These are phyloP conservation scores for Flaveria bidentis DNA, from an alignment of 129 eudicot genomes.

Conservation along the genomic window DNA sequence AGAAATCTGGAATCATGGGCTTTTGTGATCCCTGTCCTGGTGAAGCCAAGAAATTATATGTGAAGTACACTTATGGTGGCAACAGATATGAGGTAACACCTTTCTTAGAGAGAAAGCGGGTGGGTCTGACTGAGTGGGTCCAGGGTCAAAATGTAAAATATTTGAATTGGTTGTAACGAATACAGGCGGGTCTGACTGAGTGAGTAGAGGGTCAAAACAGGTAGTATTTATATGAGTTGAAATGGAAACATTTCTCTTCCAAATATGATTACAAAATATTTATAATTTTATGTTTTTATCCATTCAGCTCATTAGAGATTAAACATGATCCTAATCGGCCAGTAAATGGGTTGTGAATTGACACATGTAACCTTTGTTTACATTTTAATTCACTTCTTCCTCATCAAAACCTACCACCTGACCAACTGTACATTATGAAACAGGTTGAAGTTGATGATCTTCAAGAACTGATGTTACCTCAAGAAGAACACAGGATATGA, in stretches of 20 bases:
- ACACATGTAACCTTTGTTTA: not conserved
- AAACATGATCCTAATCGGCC: not conserved
- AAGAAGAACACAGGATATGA: constrained; percentile 64
- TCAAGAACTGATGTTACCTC: constrained; percentile 71
- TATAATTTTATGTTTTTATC: not conserved
- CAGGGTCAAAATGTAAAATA: not conserved
- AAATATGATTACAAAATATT: not conserved
- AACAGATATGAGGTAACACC: constrained; percentile 56
- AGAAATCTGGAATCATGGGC: constrained; percentile 98
- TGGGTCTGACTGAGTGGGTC: not conserved
- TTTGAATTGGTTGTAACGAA: not conserved
- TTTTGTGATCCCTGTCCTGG: constrained; percentile 98
- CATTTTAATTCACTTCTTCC: not conserved
- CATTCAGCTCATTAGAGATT: not conserved
- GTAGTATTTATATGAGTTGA: too few species aligned
- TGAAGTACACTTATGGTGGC: constrained; percentile 63
- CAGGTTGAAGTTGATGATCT: constrained; percentile 83
- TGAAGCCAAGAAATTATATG: constrained; percentile 61
- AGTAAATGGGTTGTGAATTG: not conserved
- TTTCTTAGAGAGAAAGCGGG: not conserved
- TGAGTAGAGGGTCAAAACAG: too few species aligned
- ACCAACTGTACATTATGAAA: constrained; percentile 13
- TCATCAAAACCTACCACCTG: not conserved
- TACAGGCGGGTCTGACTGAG: too few species aligned
- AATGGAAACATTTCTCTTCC: too few species aligned